These are phyloP conservation scores for Closterium sp. DNA, from an alignment of 139 green algal genomes.

Conservation along the genomic window DNA sequence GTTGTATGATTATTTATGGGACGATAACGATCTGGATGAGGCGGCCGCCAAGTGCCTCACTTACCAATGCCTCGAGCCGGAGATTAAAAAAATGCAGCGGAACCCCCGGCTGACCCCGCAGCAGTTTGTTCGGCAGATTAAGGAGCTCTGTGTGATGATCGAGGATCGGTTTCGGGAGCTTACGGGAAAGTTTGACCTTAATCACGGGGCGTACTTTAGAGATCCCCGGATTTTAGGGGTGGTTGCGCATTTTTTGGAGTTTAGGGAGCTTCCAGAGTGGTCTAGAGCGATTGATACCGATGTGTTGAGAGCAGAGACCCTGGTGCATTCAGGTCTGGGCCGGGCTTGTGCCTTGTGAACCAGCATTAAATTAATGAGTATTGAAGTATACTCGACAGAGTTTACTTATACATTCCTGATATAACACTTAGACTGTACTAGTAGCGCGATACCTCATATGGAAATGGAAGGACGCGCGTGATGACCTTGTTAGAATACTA, in stretches of 20 bases:
- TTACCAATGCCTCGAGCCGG: not conserved
- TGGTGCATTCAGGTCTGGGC: not conserved
- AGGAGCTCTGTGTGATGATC: not conserved
- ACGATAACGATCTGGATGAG: not conserved
- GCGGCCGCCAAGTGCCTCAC: not conserved
- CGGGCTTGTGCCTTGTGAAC: not conserved
- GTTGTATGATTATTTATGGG: constrained; percentile 3
- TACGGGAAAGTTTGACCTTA: not conserved
- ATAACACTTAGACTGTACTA: no score
- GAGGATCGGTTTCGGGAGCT: not conserved
- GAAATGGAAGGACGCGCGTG: no score
- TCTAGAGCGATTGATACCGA: not conserved
- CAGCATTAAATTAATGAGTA: no score
- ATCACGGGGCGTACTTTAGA: not conserved
- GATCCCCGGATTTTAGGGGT: not conserved
- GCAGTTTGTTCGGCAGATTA: not conserved
- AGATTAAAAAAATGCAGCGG: not conserved
- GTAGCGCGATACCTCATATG: no score
- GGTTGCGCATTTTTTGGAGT: not conserved
- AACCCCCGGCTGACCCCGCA: constrained; percentile 18
- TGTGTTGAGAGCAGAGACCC: not conserved
- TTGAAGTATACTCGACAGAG: no score
- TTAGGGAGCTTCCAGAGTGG: not conserved
- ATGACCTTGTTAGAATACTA: no score
- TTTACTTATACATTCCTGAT: no score